Base-by-base conservation (phyloP, 352 stramenopile species). In the Phytopythium mirpurense region DNA sequence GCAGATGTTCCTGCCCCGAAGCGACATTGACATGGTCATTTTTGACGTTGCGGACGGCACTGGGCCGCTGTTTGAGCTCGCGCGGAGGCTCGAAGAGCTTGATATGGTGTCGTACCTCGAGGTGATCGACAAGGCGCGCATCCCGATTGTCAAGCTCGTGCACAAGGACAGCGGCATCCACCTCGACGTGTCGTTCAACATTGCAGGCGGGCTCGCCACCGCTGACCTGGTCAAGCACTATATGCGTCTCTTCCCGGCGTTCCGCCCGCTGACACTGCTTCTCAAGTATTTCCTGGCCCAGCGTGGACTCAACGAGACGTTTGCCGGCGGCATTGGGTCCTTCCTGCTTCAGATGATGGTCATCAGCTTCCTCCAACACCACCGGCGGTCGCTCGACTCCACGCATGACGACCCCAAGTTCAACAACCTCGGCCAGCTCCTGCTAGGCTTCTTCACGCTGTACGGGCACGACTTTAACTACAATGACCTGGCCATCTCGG, bases 91-190 rank as follows among this genome's bases (percentile, higher is more conserved):
- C 5, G 57, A 80, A 46, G 62, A 79, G 55, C 63, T 78, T 11
- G 78, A 88, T 27, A 64, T 96, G 41, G 77, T 97, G 36, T 91
- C 70, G 36, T 97, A 97, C 62, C 56, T 98, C 9, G 93, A 98
- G 66, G 87, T 98, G 19, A 97, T 98, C 63, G 85, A 96, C 67
- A 92, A 97, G 46, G 96, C 96, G 3, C 74, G 88, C 14, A 96
- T 98, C 48, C 96, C 96, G 32, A 95, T 98, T 57, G 95, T 98
- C 55, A 98, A 98, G 79, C 94, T 97, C 58, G 93, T 95, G 24
- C 79, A 98, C 68, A 89, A 86, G 54, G 63, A 76, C 1, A 93
- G 80, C 26, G 78, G 83, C 26, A 88, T 98, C 46, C 77, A 93
- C 27, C 72, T 98, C 21, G 96, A 98, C 47, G 72, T 98, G 34